These are phyloP conservation scores for Umbellularia californica DNA, from an alignment of 164 flowering plant species.

Conservation along the genomic window DNA sequence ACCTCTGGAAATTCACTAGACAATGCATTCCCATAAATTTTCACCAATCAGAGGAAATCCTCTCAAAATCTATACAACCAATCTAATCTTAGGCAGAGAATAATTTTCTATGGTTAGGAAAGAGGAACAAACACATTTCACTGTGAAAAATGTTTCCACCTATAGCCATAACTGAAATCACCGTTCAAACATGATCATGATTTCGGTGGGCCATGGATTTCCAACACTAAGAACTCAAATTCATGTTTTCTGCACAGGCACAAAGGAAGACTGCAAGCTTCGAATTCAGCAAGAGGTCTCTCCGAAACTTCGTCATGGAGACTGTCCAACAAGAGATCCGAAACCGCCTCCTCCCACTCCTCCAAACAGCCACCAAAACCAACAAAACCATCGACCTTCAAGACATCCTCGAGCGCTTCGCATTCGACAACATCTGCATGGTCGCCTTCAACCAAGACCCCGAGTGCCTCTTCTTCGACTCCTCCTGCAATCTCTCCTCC, in stretches of 20 bases:
- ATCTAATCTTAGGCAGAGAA: too few species aligned
- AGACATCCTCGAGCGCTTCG: slow-evolving; percentile 51
- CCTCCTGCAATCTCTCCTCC: slow-evolving; percentile 28
- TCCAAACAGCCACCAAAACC: slow-evolving; percentile 26
- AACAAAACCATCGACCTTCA: slow-evolving; percentile 39
- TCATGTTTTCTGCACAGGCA: not conserved
- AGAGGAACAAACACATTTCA: too few species aligned
- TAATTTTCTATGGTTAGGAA: too few species aligned
- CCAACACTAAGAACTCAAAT: too few species aligned
- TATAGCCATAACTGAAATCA: too few species aligned
- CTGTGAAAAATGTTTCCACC: too few species aligned
- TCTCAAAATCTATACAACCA: too few species aligned
- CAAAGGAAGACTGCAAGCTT: slow-evolving; percentile 54
- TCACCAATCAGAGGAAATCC: too few species aligned
- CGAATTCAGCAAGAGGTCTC: slow-evolving; percentile 45
- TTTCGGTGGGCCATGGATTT: too few species aligned
- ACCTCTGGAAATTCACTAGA: too few species aligned
- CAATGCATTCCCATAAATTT: too few species aligned
- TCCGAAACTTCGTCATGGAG: slow-evolving; percentile 36
- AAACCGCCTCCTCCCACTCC: slow-evolving; percentile 31
- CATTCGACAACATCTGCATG: slow-evolving; percentile 61
- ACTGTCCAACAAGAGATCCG: slow-evolving; percentile 26
- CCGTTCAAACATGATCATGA: too few species aligned
- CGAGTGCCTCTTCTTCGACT: slow-evolving; percentile 33
- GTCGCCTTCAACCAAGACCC: slow-evolving; percentile 56